These are phyloP conservation scores for Musa acuminata DNA, from an alignment of 176 grass and related monocot genomes.

Conservation along the genomic window DNA sequence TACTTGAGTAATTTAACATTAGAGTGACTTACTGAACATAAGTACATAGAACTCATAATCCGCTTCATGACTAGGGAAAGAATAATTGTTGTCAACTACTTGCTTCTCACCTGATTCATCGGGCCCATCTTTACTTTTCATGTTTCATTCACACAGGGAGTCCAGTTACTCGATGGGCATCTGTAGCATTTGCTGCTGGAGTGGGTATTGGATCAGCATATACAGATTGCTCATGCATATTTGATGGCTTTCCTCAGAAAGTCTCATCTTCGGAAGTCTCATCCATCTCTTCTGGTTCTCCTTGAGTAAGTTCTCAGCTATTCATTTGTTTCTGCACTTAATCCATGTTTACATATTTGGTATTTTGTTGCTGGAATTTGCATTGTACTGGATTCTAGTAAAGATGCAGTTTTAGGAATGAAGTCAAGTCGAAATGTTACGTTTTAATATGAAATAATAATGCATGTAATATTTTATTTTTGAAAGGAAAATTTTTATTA, in stretches of 20 bases:
- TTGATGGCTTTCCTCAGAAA: slow-evolving; percentile 60
- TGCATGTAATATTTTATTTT: too few relatives aligned
- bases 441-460: background rate
- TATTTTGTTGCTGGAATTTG: background rate
- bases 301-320: slow-evolving; percentile 35
- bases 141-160: slow-evolving; percentile 35
- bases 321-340: background rate
- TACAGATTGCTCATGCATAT: slow-evolving; percentile 74
- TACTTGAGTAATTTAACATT: background rate
- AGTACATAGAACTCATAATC: background rate
- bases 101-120: background rate
- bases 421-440: background rate
- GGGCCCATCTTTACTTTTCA: background rate
- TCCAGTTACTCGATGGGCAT: slow-evolving; percentile 83
- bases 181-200: slow-evolving; percentile 81
- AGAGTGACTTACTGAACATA: background rate
- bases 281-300: slow-evolving; percentile 12
- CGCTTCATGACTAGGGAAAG: background rate
- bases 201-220: slow-evolving; percentile 82
- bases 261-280: slow-evolving; percentile 43
- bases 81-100: background rate
- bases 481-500: too few relatives aligned
- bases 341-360: background rate
- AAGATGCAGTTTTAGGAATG: background rate
- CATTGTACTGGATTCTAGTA: background rate